Evolutionary conservation across 192 early-diverging fungal genomes (phyloP), one percentile per base, ranked within the genome.

Genomic region (Coemansia umbellata): DNA sequence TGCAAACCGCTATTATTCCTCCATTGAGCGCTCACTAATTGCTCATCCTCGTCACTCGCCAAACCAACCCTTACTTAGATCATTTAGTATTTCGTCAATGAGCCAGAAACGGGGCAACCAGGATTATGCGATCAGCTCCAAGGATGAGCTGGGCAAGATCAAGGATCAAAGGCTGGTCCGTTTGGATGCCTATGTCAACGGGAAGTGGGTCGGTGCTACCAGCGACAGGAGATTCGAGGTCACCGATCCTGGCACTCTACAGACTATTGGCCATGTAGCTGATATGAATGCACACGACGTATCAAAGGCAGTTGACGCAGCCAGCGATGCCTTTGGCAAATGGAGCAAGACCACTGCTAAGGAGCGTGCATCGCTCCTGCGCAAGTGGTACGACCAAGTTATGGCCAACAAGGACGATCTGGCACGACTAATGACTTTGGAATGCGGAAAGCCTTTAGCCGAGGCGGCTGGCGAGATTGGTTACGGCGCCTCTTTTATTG

Each of bases 371-470:
- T 65, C 47, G 35, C 47, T 85, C 3, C 57, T 91, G 59, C 76
- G 81, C 37, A 83, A 79, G 37, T 89, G 83, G 84, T 67, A 77
- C 47, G 75, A 84, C 13, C 67, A 86, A 4, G 80, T 91, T 1
- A 40, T 84, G 8, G 83, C 79, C 22, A 82, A 90, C 51, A 69
- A 79, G 45, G 75, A 87, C 10, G 91, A 93, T 47, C 61, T 93
- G 39, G 93, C 85, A 5, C 82, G 70, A 27, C 85, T 94, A 43
- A 66, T 91, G 55, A 91, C 91, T n/a, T 69, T 84, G 58, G 93
- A 95, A 59, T 81, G 87, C 54, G 93, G 93, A 15, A 95, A 93
- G 36, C 63, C 82, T 10, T 30, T 83, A 31, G 50, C 37, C 8
- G 81, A 90, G 37, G 80, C 86, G 7, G 18, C 31, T 10, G 80